A percentile compares a stretch with the other conserved stretches of the same genome.
Conservation (phyloP, 2,329 filamentous ascomycete genomes). For the Pyrenophora seminiperda region DNA sequence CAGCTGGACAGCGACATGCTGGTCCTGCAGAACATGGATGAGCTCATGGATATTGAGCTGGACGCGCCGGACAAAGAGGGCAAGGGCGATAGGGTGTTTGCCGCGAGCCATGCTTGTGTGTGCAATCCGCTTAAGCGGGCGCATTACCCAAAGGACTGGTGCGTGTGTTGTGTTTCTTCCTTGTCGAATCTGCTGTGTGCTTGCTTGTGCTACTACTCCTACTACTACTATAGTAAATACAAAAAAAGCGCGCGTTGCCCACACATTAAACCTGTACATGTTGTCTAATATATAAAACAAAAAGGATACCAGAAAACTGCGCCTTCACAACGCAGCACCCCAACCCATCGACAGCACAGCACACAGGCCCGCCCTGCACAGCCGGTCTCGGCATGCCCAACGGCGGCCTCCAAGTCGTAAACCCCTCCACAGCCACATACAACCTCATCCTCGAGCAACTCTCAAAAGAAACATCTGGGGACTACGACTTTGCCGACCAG, state of each 20-base stretch:
- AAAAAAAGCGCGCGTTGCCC: no score
- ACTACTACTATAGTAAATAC: no score
- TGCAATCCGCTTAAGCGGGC: conserved; percentile 80
- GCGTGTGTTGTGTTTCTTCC: no score
- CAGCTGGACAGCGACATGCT: conserved; percentile 91
- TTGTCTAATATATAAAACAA: no score
- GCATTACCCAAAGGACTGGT: conserved; percentile 80
- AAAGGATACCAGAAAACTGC: conserved; percentile 63
- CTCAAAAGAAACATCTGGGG: conserved; percentile 51
- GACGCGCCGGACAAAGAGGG: conserved; percentile 62
- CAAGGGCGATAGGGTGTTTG: conserved; percentile 71
- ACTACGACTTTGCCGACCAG: conserved; percentile 66
- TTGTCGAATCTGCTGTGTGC: no score
- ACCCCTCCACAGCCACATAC: conserved; percentile 60
- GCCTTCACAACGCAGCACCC: conserved; percentile 65
- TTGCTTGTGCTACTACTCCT: no score
- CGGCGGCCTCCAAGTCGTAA: conserved; percentile 66
- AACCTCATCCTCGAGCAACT: conserved; percentile 58
- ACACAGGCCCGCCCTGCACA: conserved; percentile 54
- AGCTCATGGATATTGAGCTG: conserved; percentile 81
- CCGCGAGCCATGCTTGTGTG: conserved; percentile 81
- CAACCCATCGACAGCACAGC: conserved; percentile 58
- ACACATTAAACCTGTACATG: no score
- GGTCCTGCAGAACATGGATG: conserved; percentile 83
- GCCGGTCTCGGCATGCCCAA: conserved; percentile 64